phyloP scores from a whole-genome alignment of 2,329 filamentous ascomycete species.

The Penicillium sp. region DNA sequence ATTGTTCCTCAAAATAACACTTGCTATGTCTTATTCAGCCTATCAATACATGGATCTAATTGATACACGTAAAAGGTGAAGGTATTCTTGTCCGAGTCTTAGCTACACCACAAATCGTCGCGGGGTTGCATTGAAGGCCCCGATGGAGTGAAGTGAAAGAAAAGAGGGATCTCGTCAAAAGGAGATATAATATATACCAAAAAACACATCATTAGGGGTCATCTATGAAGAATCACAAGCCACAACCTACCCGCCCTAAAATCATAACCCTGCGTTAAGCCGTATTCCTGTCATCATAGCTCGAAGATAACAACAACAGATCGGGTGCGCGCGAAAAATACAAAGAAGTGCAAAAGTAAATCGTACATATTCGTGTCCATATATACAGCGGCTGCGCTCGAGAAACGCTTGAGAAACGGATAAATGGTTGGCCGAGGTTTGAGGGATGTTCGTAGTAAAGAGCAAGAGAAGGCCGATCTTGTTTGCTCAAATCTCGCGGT shows the following conservation, averaged over 20 bases:
- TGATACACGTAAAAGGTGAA: not conserved
- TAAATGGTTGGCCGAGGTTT: not conserved
- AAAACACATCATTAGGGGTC: not conserved
- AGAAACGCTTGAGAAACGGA: slow-evolving; percentile 6
- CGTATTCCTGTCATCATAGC: slow-evolving; percentile 27
- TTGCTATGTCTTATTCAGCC: not conserved
- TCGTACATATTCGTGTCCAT: slow-evolving; percentile 25
- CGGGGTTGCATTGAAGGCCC: not conserved
- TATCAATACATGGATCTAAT: not conserved
- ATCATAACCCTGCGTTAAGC: slow-evolving; percentile 41
- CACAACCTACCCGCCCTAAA: not conserved
- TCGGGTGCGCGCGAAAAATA: slow-evolving; percentile 15
- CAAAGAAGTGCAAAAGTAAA: slow-evolving; percentile 18
- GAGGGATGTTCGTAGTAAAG: slow-evolving; percentile 1
- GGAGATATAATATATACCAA: not conserved
- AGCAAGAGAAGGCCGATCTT: slow-evolving; percentile 1
- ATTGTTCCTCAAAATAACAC: not conserved
- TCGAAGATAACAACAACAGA: not conserved
- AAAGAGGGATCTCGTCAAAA: not conserved
- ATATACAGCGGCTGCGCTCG: slow-evolving; percentile 24
- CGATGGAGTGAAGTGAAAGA: not conserved
- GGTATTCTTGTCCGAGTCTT: not conserved
- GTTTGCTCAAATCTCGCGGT: not conserved
- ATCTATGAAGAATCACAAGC: not conserved
- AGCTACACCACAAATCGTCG: not conserved